These are phyloP conservation scores for Dillenia suffruticosa DNA, from an alignment of 164 flowering plant species.

Conservation along the genomic window DNA sequence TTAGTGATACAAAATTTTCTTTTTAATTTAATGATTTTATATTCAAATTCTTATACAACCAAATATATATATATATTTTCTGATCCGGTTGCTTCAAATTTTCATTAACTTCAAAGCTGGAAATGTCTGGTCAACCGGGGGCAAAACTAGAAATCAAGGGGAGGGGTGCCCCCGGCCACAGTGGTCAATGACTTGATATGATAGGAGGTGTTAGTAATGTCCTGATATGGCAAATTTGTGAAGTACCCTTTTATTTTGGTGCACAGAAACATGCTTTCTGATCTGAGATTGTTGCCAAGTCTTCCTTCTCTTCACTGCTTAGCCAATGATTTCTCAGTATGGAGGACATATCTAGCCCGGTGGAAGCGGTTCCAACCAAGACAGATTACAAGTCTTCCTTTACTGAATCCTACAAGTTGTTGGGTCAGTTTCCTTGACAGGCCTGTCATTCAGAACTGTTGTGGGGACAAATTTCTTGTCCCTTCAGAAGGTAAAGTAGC, in stretches of 20 bases:
- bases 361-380: slow-evolving; percentile 29
- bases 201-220: no score
- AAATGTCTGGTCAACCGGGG: no score
- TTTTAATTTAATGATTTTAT: not conserved
- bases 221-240: no score
- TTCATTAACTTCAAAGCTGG: no score
- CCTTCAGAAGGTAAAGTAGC: slow-evolving; percentile 94
- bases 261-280: no score
- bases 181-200: no score
- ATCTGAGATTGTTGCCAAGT: no score
- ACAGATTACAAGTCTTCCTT: slow-evolving; percentile 75
- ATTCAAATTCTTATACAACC: not conserved
- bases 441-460: slow-evolving; percentile 61
- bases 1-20: not conserved
- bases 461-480: slow-evolving; percentile 83
- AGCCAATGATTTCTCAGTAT: slow-evolving; percentile 35
- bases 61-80: not conserved
- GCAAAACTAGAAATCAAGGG: no score
- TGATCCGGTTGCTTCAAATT: no score
- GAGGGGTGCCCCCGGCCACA: no score
- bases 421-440: not conserved
- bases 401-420: no score
- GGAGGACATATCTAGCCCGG: slow-evolving; percentile 37
- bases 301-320: not conserved
- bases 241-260: no score